Conservation (phyloP, 2,329 filamentous ascomycete species). For the Sphaerulina populicola region DNA sequence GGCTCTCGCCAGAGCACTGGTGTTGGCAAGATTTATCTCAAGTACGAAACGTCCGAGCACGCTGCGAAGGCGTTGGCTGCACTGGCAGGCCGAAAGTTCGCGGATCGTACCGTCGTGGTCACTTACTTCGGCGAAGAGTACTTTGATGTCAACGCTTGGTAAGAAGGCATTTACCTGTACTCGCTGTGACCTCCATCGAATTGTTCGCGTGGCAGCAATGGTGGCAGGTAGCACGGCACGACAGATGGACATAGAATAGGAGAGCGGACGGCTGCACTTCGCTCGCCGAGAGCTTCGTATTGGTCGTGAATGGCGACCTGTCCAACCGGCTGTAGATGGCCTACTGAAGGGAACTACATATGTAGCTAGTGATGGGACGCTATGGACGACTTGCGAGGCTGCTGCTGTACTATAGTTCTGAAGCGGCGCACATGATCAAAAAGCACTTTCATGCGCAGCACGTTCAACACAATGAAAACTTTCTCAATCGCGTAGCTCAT, state of each 20-base stretch:
- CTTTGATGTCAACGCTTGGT: constrained; percentile 88
- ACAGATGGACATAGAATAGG: too few relatives aligned
- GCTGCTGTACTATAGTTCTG: constrained; percentile 4
- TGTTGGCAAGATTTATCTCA: constrained; percentile 96
- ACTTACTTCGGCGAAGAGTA: constrained; percentile 98
- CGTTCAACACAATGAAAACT: neutral
- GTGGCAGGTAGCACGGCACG: too few relatives aligned
- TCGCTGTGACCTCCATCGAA: neutral
- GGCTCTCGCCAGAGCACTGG: constrained; percentile 77
- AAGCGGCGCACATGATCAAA: constrained; percentile 4
- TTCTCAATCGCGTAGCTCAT: neutral
- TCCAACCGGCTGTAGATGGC: neutral
- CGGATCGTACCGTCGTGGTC: constrained; percentile 88
- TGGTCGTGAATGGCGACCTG: too few relatives aligned
- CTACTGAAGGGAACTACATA: neutral
- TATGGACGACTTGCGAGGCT: neutral
- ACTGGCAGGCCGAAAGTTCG: constrained; percentile 92
- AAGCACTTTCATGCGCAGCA: neutral
- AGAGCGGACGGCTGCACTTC: too few relatives aligned
- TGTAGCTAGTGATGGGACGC: neutral
- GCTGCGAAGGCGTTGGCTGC: constrained; percentile 78
- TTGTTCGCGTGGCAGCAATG: too few relatives aligned
- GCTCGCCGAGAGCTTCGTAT: too few relatives aligned
- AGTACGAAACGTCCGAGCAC: constrained; percentile 70
- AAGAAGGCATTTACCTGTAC: constrained; percentile 32